Evolutionary conservation across 441 rosid genomes (phyloP).

Genomic region (Brassica balearica): DNA sequence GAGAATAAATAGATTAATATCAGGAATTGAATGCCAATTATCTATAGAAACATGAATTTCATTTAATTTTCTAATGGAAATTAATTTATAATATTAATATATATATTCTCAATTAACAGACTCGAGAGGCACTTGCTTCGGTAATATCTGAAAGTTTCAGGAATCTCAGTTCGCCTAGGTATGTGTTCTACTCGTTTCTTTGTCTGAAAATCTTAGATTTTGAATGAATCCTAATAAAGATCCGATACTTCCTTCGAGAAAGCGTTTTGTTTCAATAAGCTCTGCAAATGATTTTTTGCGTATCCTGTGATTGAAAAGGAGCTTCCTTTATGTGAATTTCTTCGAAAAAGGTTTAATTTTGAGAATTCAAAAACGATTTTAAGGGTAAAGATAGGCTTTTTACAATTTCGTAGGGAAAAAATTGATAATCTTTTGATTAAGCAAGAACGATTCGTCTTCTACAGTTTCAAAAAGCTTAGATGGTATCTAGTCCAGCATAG

Average conservation of each 20-base stretch:
- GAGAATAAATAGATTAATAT: neutral
- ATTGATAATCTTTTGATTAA: neutral
- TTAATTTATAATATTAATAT: neutral
- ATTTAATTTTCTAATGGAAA: neutral
- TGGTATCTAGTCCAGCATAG: neutral
- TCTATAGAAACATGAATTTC: neutral
- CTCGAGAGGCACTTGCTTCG: neutral
- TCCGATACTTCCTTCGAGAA: neutral
- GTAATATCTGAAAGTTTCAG: slow-evolving; percentile 2
- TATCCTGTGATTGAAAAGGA: slow-evolving; percentile 7
- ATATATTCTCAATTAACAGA: neutral
- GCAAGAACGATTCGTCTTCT: slow-evolving; percentile 4
- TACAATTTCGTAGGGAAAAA: neutral
- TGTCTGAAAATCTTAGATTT: neutral
- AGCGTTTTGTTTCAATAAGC: neutral
- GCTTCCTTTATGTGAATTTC: slow-evolving; percentile 19
- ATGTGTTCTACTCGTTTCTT: slow-evolving; percentile 19
- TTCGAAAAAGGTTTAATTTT: slow-evolving; percentile 4
- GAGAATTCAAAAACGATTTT: neutral
- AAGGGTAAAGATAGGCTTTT: slow-evolving; percentile 4
- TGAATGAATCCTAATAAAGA: neutral
- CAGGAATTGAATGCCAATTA: neutral
- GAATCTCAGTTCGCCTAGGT: slow-evolving; percentile 29
- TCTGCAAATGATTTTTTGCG: neutral
- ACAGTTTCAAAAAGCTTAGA: slow-evolving; percentile 19